Percentiles rank a stretch among this genome's conserved stretches.
Evolutionary conservation across 2,329 filamentous ascomycete species (phyloP).

Genomic region (Akanthomyces uredinophilus): DNA sequence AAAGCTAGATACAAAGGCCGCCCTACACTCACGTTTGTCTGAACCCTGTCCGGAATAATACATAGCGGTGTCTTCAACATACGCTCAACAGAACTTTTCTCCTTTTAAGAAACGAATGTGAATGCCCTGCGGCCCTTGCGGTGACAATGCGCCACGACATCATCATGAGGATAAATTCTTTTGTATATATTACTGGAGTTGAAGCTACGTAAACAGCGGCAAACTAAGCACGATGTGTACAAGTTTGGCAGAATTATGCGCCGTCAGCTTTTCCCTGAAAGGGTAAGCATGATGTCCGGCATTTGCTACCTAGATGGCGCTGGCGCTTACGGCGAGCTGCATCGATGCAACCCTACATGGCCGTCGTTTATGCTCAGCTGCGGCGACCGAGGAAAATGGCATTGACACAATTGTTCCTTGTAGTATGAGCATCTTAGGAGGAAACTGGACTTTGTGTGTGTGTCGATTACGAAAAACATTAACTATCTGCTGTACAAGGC

Average conservation of each 20-base stretch:
- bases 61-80: too few relatives aligned
- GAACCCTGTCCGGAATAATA: too few relatives aligned
- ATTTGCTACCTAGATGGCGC: constrained; percentile 2
- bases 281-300: constrained; percentile 9
- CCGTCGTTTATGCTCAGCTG: constrained; percentile 12
- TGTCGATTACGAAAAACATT: too few relatives aligned
- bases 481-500: too few relatives aligned
- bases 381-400: not conserved
- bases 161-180: not conserved
- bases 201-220: not conserved
- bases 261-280: not conserved
- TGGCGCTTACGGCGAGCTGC: constrained; percentile 3
- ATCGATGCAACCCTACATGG: not conserved
- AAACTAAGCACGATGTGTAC: not conserved
- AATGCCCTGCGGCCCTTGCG: too few relatives aligned
- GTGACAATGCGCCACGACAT: not conserved
- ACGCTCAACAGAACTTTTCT: too few relatives aligned
- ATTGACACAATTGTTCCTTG: too few relatives aligned
- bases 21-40: too few relatives aligned
- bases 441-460: too few relatives aligned
- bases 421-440: too few relatives aligned
- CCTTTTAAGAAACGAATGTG: too few relatives aligned
- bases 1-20: too few relatives aligned
- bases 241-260: not conserved
- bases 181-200: not conserved